These are phyloP conservation scores for Medicago arabica DNA, from an alignment of 306 rosid species.

Conservation along the genomic window DNA sequence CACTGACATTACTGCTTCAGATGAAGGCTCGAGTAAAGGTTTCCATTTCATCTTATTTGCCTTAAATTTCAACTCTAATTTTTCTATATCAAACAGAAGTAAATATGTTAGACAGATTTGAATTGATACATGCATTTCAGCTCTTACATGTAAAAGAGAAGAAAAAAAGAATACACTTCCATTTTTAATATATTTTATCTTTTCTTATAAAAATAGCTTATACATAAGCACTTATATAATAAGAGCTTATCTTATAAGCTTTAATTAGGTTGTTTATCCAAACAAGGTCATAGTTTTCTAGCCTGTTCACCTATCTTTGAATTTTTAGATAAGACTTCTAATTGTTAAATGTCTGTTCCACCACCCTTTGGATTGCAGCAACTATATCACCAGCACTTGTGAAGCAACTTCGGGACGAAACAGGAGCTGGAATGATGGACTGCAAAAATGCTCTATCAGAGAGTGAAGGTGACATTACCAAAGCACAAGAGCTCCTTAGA, in stretches of 20 bases:
- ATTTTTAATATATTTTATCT: not conserved
- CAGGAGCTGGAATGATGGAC: slow-evolving; percentile 99
- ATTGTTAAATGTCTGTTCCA: slow-evolving; percentile 20
- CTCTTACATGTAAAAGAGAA: slow-evolving; percentile 19
- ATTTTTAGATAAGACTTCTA: slow-evolving; percentile 12
- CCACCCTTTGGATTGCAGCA: slow-evolving; percentile 56
- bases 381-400: slow-evolving; percentile 88
- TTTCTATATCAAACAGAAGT: slow-evolving; percentile 29
- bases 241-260: not conserved
- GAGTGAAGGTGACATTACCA: slow-evolving; percentile 75
- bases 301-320: slow-evolving; percentile 5
- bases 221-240: not conserved
- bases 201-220: not conserved
- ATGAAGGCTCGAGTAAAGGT: slow-evolving; percentile 47
- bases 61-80: slow-evolving; percentile 9
- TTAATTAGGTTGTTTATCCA: not conserved
- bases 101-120: slow-evolving; percentile 5
- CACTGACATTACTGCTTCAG: slow-evolving; percentile 43
- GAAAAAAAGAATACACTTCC: not conserved
- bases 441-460: slow-evolving; percentile 91
- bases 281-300: slow-evolving; percentile 7
- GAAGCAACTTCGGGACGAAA: slow-evolving; percentile 94
- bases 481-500: slow-evolving; percentile 90
- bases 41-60: slow-evolving; percentile 34
- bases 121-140: slow-evolving; percentile 7